These are phyloP conservation scores for Candida succiphila DNA, from an alignment of 805 yeast species.

Conservation along the genomic window DNA sequence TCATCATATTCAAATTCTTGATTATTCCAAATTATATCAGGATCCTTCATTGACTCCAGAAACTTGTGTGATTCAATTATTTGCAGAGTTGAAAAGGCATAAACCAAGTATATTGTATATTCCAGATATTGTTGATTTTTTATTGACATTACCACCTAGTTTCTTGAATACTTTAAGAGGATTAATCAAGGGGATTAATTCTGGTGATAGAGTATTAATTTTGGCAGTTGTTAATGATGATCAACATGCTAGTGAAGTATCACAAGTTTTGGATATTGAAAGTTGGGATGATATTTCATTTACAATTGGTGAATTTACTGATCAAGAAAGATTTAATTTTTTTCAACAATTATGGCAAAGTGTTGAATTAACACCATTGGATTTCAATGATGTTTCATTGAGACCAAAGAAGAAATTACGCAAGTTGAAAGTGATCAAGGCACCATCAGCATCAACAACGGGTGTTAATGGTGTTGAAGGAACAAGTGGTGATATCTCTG, in stretches of 20 bases:
- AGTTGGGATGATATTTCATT: neutral
- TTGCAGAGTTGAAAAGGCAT: constrained; percentile 81
- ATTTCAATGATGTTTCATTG: constrained; percentile 55
- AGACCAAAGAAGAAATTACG: constrained; percentile 41
- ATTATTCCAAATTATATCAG: constrained; percentile 64
- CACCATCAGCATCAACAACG: neutral
- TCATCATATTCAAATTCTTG: constrained; percentile 78
- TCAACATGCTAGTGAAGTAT: constrained; percentile 36
- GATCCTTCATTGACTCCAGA: constrained; percentile 80
- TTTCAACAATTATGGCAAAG: constrained; percentile 47
- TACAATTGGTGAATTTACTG: constrained; percentile 26
- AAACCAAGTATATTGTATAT: constrained; percentile 79
- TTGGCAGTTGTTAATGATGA: constrained; percentile 26
- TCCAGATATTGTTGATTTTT: constrained; percentile 78
- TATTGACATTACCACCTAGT: constrained; percentile 51
- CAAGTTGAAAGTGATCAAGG: constrained; percentile 21
- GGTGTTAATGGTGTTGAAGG: constrained; percentile 2
- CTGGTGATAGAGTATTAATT: constrained; percentile 65
- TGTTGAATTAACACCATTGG: constrained; percentile 56
- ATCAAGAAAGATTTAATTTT: constrained; percentile 40
- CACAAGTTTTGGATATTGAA: constrained; percentile 39
- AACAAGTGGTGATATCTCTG: constrained; percentile 1
- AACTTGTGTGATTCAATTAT: constrained; percentile 70
- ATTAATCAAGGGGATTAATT: constrained; percentile 53
- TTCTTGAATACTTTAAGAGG: constrained; percentile 67